Conservation (phyloP, 805 yeast species). For the Saturnispora silvae region DNA sequence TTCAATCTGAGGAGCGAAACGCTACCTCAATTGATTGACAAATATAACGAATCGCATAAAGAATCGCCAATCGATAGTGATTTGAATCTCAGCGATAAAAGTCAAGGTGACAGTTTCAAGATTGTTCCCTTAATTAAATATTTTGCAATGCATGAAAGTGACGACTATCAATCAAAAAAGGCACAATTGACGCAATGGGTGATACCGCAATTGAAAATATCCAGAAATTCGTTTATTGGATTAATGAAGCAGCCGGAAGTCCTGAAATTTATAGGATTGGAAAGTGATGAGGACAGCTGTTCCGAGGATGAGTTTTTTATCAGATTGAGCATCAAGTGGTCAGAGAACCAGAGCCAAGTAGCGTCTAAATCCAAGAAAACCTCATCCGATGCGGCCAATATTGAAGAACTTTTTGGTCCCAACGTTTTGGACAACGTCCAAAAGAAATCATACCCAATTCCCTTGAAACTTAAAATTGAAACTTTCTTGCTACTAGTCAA, state of each 20-base stretch:
- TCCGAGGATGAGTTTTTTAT: constrained; percentile 1
- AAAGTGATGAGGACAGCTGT: not conserved
- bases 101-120: not conserved
- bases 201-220: not conserved
- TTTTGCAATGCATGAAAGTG: constrained; percentile 1
- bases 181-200: constrained; percentile 1
- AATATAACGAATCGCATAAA: too few relatives aligned
- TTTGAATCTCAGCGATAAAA: too few relatives aligned
- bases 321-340: not conserved
- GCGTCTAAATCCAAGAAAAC: too few relatives aligned
- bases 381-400: constrained; percentile 1
- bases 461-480: constrained; percentile 17
- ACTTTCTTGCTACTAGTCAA: constrained; percentile 18
- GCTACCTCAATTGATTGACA: too few relatives aligned
- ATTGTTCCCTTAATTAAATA: not conserved
- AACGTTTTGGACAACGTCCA: constrained; percentile 7
- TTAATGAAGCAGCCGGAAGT: not conserved
- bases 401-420: constrained; percentile 11
- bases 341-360: not conserved
- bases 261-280: not conserved
- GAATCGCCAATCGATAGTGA: too few relatives aligned
- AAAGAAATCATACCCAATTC: not conserved
- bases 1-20: too few relatives aligned
- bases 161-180: not conserved
- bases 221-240: not conserved